Evolutionary conservation across 2,329 filamentous ascomycete species (phyloP), one percentile per base, ranked within the genome.

Genomic region (Colletotrichum australisinense): DNA sequence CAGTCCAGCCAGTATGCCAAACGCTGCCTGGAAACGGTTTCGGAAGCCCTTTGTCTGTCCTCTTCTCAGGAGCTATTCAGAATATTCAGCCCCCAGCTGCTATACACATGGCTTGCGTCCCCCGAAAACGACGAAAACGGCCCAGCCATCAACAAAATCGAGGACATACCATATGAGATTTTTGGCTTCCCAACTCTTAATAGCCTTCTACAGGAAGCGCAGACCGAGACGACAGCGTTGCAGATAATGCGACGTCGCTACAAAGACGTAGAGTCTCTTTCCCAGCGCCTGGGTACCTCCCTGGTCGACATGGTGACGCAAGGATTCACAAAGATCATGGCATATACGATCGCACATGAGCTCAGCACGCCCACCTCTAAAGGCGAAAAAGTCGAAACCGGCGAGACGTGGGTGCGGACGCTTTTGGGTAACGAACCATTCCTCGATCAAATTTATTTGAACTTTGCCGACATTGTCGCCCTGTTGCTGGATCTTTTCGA

Each of bases 21-120:
- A 68, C 88, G 88, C 64, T 97, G 94, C 77, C 86, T 98, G 56
- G 80, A 82, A 5, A 86, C 88, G 14, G 91, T 98, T 38, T 91
- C 95, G 4, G 83, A 81, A 14, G 87, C 88, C 0, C 88, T 98
- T 42, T 83, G 87, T 0, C 87, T 98, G 26, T 82, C 87, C 28
- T 90, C 91, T 57, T 87, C 95, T 0, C 90, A 88, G 76, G 89
- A 92, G 42, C 84, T 99, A 1, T 98, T 99, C 79, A 86, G 86
- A 6, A 86, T 98, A 0, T 99, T 98, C 79, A 92, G 94, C 7
- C 92, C 95, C 2, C 97, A 99, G 78, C 87, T 99, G 7, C 85
- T 98, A 3, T 98, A 94, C 79, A 98, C 95, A 0, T 99, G 95
- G 96, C 89, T 97, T 4, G 91, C 94, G 74, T 84, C 38, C 38